Evolutionary conservation across 1,284 basidiomycete species (phyloP).

Genomic region (Ceratobasidium theobromae): DNA sequence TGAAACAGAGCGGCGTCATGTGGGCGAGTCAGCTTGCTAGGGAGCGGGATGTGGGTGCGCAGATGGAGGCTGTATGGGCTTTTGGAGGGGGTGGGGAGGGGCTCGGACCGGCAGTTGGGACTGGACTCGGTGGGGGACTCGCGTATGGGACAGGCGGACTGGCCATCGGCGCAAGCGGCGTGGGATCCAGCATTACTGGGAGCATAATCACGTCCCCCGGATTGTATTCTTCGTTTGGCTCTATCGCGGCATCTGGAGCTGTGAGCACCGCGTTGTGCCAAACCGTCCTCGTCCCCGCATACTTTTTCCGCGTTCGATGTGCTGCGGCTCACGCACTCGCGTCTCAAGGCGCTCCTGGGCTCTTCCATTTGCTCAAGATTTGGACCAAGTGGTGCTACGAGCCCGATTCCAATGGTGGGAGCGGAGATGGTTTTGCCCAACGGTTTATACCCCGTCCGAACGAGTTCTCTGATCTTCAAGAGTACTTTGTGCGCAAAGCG

Average conservation of each 20-base stretch:
- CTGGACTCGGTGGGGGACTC: not conserved
- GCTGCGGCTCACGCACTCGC: slow-evolving; percentile 90
- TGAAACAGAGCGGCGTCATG: slow-evolving; percentile 97
- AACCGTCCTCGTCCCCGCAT: slow-evolving; percentile 92
- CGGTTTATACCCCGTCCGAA: slow-evolving; percentile 90
- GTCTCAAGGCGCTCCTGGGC: slow-evolving; percentile 67
- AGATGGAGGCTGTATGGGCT: slow-evolving; percentile 66
- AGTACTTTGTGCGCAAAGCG: slow-evolving; percentile 95
- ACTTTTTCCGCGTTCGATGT: slow-evolving; percentile 95
- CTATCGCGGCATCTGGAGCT: slow-evolving; percentile 21
- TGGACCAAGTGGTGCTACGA: slow-evolving; percentile 94
- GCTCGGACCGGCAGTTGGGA: not conserved
- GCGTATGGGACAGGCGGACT: not conserved
- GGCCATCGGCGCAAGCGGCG: not conserved
- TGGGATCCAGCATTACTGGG: not conserved
- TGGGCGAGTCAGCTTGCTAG: slow-evolving; percentile 97
- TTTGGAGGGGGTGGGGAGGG: slow-evolving; percentile 18
- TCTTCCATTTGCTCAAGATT: slow-evolving; percentile 95
- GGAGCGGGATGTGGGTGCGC: slow-evolving; percentile 97
- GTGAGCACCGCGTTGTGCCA: slow-evolving; percentile 61
- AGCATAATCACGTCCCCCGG: slow-evolving; percentile 40
- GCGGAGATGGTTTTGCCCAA: slow-evolving; percentile 79
- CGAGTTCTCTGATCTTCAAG: slow-evolving; percentile 87
- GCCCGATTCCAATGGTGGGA: slow-evolving; percentile 50
- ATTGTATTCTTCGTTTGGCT: slow-evolving; percentile 10